Percentiles rank a stretch among this genome's conserved stretches.
phyloP scores from a whole-genome alignment of 1,284 basidiomycete genomes.

The Boletus sp. region DNA sequence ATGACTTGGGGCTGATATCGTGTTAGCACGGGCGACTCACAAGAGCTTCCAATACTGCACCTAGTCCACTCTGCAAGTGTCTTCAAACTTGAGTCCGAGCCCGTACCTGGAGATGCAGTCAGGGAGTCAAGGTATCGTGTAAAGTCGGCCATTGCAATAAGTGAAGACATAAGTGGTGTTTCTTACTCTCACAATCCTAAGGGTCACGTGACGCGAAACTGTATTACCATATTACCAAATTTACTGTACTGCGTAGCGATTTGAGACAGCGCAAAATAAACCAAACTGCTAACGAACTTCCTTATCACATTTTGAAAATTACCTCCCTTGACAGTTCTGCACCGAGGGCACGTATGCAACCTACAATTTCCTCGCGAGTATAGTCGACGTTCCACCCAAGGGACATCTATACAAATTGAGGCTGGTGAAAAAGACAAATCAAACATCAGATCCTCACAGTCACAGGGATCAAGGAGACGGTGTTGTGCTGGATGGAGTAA shows the following conservation, averaged over 20 bases:
- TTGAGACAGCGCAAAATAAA: too few species aligned
- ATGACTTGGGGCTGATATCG: slow-evolving; percentile 23
- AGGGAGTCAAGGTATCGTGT: slow-evolving; percentile 31
- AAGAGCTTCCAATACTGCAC: slow-evolving; percentile 17
- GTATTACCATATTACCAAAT: neutral
- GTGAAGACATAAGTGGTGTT: too few species aligned
- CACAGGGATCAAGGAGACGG: slow-evolving; percentile 32
- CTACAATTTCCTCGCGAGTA: slow-evolving; percentile 33
- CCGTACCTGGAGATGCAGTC: slow-evolving; percentile 17
- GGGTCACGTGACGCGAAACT: too few species aligned
- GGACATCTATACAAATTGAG: slow-evolving; percentile 33
- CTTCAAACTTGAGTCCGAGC: slow-evolving; percentile 22
- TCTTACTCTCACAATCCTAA: too few species aligned
- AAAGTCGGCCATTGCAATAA: slow-evolving; percentile 30
- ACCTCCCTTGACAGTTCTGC: slow-evolving; percentile 43
- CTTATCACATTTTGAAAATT: slow-evolving; percentile 35
- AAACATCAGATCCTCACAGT: slow-evolving; percentile 23
- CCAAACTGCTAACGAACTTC: neutral
- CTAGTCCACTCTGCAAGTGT: slow-evolving; percentile 33
- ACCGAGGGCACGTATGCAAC: slow-evolving; percentile 48
- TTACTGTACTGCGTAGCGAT: neutral
- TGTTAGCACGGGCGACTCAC: slow-evolving; percentile 22
- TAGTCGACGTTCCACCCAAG: slow-evolving; percentile 34
- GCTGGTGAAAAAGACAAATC: slow-evolving; percentile 11
- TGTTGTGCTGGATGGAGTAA: slow-evolving; percentile 26